Base-by-base conservation (phyloP, 129 eudicot species). In the Smallanthus sonchifolius region DNA sequence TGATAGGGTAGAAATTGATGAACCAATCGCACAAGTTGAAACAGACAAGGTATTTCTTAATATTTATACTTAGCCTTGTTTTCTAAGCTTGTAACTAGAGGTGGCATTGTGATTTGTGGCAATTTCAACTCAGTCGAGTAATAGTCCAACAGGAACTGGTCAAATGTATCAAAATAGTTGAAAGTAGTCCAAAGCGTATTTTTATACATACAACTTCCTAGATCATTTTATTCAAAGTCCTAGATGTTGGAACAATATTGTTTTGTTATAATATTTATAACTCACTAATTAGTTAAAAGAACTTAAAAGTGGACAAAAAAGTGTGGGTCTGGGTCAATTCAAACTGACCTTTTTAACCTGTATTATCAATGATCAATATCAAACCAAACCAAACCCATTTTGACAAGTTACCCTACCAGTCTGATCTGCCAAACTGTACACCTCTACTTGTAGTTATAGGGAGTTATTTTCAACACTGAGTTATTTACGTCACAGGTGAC, bases 11-110 rank as follows among this genome's bases (percentile, higher is more conserved):
- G 96, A 77, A 72, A 81, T 84, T 70, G 98, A 92, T 70, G 98
- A 92, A 91, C 84, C 98, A 68, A 92, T 92, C 73, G 97, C 97
- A 44, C 97, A 92, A 83, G 78, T 92, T 78, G 97, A 92, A 81
- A 92, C 98, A 42, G 98, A 92, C 71, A 92, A 92, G 92, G 97
- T 89, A 75, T 49, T 47, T 37, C 4, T 38, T 54, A 48, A n/a
- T 49, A 17, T 17, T 60, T 73, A 8, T 42, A 73, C 68, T 8
- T 60, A 17, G 35, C 15, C 61, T 30, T 24, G n/a, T 34, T 20
- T 72, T 36, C 20, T 40, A 4, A 49, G 16, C 64, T 62, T 57
- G 30, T 69, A 38, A 36, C 42, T 6, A 17, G 19, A 34, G 30
- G 52, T 47, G 16, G 15, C 52, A 47, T 13, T 11, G 52, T 11